Percentiles rank a stretch among this genome's conserved stretches.
These are phyloP conservation scores for Cercospora sojina DNA, from an alignment of 2,329 filamentous ascomycete genomes.

Conservation along the genomic window DNA sequence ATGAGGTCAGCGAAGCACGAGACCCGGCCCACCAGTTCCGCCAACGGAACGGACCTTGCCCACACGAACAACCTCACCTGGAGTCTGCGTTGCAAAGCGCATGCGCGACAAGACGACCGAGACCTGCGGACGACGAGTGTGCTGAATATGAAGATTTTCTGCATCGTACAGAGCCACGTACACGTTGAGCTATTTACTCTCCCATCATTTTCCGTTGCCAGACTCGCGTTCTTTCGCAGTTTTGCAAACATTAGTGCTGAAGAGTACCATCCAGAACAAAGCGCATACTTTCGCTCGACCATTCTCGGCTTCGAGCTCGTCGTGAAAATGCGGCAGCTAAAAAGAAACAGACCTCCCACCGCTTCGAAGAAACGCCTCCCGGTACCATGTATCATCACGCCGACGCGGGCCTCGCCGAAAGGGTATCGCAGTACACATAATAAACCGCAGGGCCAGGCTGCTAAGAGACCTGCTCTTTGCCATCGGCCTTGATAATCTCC, in stretches of 20 bases:
- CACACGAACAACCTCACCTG: background rate
- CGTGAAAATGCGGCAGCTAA: constrained; percentile 6
- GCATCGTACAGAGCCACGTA: constrained; percentile 16
- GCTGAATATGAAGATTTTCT: constrained; percentile 9
- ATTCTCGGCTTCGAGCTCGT: background rate
- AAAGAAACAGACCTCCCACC: constrained; percentile 17
- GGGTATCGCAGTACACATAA: constrained; percentile 21
- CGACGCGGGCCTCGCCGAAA: constrained; percentile 12
- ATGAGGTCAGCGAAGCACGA: constrained; percentile 1
- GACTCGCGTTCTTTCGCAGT: constrained; percentile 18
- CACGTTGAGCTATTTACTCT: constrained; percentile 13
- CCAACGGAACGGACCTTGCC: background rate
- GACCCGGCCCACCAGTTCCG: background rate
- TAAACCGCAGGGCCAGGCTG: background rate
- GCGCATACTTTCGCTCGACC: constrained; percentile 5
- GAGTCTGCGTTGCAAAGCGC: background rate
- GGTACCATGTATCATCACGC: constrained; percentile 15
- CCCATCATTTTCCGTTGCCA: constrained; percentile 23
- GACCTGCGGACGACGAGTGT: background rate
- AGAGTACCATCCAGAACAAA: constrained; percentile 6
- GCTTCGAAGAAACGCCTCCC: constrained; percentile 14
- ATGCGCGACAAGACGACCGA: background rate
- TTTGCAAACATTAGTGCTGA: constrained; percentile 12
- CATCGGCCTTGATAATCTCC: constrained; percentile 25
- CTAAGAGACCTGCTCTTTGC: constrained; percentile 31